Evolutionary conservation across 2,329 filamentous ascomycete species (phyloP), one percentile per base, ranked within the genome.

Genomic region (Microsporum ferrugineum): DNA sequence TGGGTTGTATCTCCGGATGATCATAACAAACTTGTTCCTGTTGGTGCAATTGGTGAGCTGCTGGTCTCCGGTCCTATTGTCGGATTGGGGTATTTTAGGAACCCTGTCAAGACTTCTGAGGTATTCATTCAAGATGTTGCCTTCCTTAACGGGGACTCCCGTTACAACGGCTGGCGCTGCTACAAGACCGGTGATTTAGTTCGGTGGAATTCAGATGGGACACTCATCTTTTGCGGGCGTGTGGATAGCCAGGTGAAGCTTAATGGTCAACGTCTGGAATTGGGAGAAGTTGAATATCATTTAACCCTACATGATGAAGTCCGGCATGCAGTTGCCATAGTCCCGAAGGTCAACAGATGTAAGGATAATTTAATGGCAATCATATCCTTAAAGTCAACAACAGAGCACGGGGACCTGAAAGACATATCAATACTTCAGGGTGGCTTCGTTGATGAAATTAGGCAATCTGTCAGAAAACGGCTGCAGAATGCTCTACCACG

Each of bases 261-360:
- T 36, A 43, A 47, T 23, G 60, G 60, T 17, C 60, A 62, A 47
- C 43, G 60, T 10, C 34, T 62, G 17, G 60, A 63, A n/a, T 36
- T 63, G 1, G 62, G 58, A 6, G 62, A 62, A 31, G 43, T 63
- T 36, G 62, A 63, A 49, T 41, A 61, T 17, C 60, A 63, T 17
- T 65, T 75, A 10, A 64, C 68, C 34, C 69, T 68, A 14, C 65
- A 71, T 57, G 8, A 62, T n/a, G 67, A 63, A 3, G 64, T 78
- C 8, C 71, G 69, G 34, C 72, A 77, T 62, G 73, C 71, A 2
- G 70, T 78, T 55, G 76, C 79, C 2, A 68, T 76, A 14, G 66
- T 79, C 61, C 74, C 76, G 3, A 76, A 76, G 63, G 66, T 63
- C 12, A 75, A 76, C 1, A 72, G 69, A 2, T 70, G 72, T 14